Percentiles rank a stretch among this genome's conserved stretches.
These are phyloP conservation scores for Sporothrix brasiliensis DNA, from an alignment of 2,329 filamentous ascomycete genomes.

Conservation along the genomic window DNA sequence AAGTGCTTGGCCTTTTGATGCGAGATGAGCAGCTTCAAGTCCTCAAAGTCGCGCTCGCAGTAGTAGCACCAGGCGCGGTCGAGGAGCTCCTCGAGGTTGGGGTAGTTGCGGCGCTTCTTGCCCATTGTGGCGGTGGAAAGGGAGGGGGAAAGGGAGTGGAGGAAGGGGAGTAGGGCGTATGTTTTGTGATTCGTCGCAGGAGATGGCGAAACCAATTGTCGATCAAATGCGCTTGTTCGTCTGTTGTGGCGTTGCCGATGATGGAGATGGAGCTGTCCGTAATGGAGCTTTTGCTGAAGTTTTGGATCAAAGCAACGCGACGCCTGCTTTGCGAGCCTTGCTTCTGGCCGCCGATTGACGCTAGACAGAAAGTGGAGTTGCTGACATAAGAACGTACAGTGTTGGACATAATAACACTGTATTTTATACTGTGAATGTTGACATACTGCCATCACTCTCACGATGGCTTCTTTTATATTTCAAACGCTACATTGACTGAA, in stretches of 20 bases:
- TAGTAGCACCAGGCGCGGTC: conserved; percentile 96
- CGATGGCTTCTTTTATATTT: too few species aligned
- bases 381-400: conserved; percentile 4
- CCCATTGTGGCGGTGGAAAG: conserved; percentile 60
- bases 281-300: not conserved
- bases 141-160: too few species aligned
- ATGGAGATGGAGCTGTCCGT: not conserved
- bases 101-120: conserved; percentile 87
- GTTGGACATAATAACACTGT: not conserved
- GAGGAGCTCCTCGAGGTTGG: conserved; percentile 85
- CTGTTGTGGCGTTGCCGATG: not conserved
- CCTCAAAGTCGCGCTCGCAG: conserved; percentile 98
- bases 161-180: not conserved
- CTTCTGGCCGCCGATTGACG: not conserved
- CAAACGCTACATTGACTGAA: not conserved
- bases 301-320: not conserved
- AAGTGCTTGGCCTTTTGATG: conserved; percentile 99
- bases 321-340: not conserved
- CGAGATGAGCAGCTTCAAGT: conserved; percentile 91
- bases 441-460: too few species aligned
- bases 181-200: too few species aligned
- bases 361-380: not conserved
- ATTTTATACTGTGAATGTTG: too few species aligned
- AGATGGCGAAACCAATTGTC: too few species aligned
- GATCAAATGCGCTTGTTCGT: not conserved